A percentile compares a stretch with the other conserved stretches of the same genome.
Evolutionary conservation across 2,329 filamentous ascomycete species (phyloP).

Genomic region (Aspergillus sp.): DNA sequence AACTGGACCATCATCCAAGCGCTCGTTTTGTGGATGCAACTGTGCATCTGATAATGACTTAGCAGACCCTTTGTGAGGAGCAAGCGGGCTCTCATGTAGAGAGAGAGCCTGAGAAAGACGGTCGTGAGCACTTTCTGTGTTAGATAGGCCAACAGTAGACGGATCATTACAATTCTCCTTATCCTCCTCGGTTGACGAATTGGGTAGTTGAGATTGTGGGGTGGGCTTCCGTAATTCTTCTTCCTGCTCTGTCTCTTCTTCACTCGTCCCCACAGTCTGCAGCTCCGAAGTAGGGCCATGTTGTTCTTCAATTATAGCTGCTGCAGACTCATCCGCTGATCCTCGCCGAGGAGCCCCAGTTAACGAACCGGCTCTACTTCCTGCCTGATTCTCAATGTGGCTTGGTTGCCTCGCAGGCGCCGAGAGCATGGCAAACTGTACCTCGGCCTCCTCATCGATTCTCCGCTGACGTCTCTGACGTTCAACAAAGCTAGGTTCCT

Average conservation of each 20-base stretch:
- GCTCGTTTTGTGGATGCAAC: slow-evolving; percentile 1
- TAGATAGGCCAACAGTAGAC: slow-evolving; percentile 26
- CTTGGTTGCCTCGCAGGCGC: slow-evolving; percentile 29
- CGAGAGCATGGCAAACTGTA: slow-evolving; percentile 36
- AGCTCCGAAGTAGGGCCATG: slow-evolving; percentile 20
- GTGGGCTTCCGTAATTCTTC: slow-evolving; percentile 34
- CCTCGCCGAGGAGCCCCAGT: slow-evolving; percentile 3
- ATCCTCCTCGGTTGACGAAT: slow-evolving; percentile 42
- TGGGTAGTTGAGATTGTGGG: slow-evolving; percentile 27
- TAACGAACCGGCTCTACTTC: slow-evolving; percentile 1
- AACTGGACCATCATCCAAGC: slow-evolving; percentile 9
- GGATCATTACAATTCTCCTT: slow-evolving; percentile 46
- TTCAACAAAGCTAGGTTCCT: slow-evolving; percentile 41
- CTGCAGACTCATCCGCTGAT: slow-evolving; percentile 11
- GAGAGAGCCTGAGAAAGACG: slow-evolving; percentile 40
- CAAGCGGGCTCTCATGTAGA: slow-evolving; percentile 23
- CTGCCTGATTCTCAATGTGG: slow-evolving; percentile 1
- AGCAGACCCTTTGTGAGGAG: slow-evolving; percentile 7
- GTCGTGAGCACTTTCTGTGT: slow-evolving; percentile 35
- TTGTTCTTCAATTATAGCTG: slow-evolving; percentile 15
- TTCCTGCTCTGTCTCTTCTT: slow-evolving; percentile 50
- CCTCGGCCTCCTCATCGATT: slow-evolving; percentile 34
- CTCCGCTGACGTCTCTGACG: slow-evolving; percentile 32
- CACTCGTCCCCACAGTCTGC: slow-evolving; percentile 30
- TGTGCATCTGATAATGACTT: slow-evolving; percentile 1